A percentile compares a stretch with the other conserved stretches of the same genome.
Evolutionary conservation across 805 yeast genomes (phyloP).

Genomic region (Wickerhamiella allomyrinae): DNA sequence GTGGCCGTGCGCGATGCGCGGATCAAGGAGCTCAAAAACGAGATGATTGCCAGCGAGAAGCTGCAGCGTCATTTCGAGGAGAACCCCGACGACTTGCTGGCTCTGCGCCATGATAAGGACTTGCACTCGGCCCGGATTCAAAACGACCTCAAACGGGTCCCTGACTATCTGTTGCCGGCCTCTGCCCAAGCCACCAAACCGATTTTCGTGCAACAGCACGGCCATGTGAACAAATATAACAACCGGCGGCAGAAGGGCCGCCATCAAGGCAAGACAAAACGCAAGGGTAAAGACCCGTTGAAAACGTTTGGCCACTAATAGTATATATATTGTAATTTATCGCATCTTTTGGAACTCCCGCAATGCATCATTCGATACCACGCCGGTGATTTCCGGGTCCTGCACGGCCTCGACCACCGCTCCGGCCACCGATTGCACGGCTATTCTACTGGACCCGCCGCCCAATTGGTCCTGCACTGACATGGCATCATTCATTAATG

Average conservation of each 20-base stretch:
- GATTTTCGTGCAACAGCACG: slow-evolving; percentile 10
- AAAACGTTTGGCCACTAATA: slow-evolving; percentile 10
- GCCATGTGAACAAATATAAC: slow-evolving; percentile 5
- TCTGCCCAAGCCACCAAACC: slow-evolving; percentile 17
- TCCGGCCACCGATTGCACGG: slow-evolving; percentile 49
- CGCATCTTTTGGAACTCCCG: slow-evolving; percentile 9
- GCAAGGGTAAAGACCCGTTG: slow-evolving; percentile 15
- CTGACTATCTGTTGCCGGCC: slow-evolving; percentile 79
- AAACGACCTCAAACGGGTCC: slow-evolving; percentile 77
- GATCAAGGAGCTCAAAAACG: slow-evolving; percentile 73
- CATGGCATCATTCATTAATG: slow-evolving; percentile 31
- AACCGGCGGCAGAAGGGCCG: slow-evolving; percentile 4
- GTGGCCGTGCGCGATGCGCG: slow-evolving; percentile 88
- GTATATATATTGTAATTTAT: not conserved
- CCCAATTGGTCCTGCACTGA: slow-evolving; percentile 33
- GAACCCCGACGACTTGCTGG: slow-evolving; percentile 83
- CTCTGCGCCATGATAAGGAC: slow-evolving; percentile 84
- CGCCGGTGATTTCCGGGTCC: slow-evolving; percentile 39
- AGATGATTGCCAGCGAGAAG: slow-evolving; percentile 75
- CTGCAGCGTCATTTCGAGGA: slow-evolving; percentile 91
- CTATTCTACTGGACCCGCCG: slow-evolving; percentile 27
- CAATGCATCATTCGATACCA: slow-evolving; percentile 39
- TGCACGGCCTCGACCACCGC: slow-evolving; percentile 41
- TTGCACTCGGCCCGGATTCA: slow-evolving; percentile 72
- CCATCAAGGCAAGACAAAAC: slow-evolving; percentile 1